phyloP scores from a whole-genome alignment of 208 protist species.

The Vickermania spadyakhi region DNA sequence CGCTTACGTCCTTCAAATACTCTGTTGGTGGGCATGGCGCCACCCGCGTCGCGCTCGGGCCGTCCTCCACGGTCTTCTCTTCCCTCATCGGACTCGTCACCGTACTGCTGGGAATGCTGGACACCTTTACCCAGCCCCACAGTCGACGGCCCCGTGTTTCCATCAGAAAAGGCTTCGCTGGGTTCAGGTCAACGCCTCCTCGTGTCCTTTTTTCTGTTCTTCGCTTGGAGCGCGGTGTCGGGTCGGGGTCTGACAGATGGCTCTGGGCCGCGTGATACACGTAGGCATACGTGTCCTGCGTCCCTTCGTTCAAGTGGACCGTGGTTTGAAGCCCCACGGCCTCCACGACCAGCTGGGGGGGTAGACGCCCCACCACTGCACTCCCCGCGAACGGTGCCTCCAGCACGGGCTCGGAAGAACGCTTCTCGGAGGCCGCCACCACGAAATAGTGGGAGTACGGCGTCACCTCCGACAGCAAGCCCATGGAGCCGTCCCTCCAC shows the following conservation, averaged over 20 bases:
- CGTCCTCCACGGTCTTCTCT: too few relatives aligned
- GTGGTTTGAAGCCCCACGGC: slow-evolving; percentile 42
- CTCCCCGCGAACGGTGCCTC: slow-evolving; percentile 54
- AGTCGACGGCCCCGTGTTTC: too few relatives aligned
- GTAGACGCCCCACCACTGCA: slow-evolving; percentile 59
- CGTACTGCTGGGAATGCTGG: too few relatives aligned
- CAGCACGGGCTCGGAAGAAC: slow-evolving; percentile 47
- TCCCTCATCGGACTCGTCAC: too few relatives aligned
- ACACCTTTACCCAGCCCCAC: too few relatives aligned
- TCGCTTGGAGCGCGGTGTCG: too few relatives aligned
- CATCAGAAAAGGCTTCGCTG: too few relatives aligned
- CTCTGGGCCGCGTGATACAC: not conserved
- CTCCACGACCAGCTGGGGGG: slow-evolving; percentile 34
- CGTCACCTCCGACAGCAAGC: slow-evolving; percentile 33
- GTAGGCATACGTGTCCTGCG: not conserved
- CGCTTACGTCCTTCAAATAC: not conserved
- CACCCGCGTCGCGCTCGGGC: too few relatives aligned
- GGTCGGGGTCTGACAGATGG: too few relatives aligned
- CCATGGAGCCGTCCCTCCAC: slow-evolving; percentile 46
- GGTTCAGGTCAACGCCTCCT: too few relatives aligned
- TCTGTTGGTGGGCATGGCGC: too few relatives aligned
- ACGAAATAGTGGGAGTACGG: slow-evolving; percentile 38
- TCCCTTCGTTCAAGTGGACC: slow-evolving; percentile 34
- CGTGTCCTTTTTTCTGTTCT: too few relatives aligned
- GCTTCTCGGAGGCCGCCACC: slow-evolving; percentile 18